Evolutionary conservation across 495 filamentous ascomycete genomes (phyloP).

Genomic region (Symbiotaphrina buchneri): DNA sequence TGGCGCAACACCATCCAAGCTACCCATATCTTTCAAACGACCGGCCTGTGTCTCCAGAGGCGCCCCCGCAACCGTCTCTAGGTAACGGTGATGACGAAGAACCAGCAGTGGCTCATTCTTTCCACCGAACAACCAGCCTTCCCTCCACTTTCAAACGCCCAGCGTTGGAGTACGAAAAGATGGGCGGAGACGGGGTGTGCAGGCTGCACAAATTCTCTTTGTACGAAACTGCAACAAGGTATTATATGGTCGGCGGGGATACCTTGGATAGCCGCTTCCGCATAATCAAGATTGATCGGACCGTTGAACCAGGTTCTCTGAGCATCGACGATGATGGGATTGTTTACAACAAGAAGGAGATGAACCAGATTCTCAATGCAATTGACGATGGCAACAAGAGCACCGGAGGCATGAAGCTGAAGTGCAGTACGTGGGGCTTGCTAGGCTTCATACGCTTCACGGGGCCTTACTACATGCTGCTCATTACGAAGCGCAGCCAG

Average conservation of each 20-base stretch:
- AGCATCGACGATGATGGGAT: constrained; percentile 83
- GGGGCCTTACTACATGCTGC: constrained; percentile 88
- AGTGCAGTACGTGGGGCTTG: constrained; percentile 80
- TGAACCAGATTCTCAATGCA: constrained; percentile 75
- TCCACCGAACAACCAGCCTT: constrained; percentile 36
- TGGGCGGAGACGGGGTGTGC: constrained; percentile 44
- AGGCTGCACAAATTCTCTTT: constrained; percentile 91
- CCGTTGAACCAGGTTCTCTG: constrained; percentile 57
- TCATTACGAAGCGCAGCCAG: constrained; percentile 88
- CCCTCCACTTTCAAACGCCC: constrained; percentile 21
- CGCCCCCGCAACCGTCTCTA: constrained; percentile 14
- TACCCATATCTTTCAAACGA: constrained; percentile 17
- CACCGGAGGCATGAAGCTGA: constrained; percentile 75
- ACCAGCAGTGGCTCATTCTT: constrained; percentile 35
- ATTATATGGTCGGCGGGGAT: constrained; percentile 85
- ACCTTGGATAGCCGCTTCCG: constrained; percentile 69
- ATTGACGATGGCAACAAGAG: constrained; percentile 91
- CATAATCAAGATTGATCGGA: constrained; percentile 87
- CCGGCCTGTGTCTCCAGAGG: constrained; percentile 11
- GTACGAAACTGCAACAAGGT: constrained; percentile 82
- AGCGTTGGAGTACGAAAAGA: constrained; percentile 27
- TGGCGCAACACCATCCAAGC: too few species aligned
- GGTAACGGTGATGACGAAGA: constrained; percentile 46
- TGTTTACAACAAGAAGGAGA: constrained; percentile 79
- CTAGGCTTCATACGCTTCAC: constrained; percentile 92